phyloP scores from a whole-genome alignment of 306 rosid genomes.

The Gastrolobium bilobum region DNA sequence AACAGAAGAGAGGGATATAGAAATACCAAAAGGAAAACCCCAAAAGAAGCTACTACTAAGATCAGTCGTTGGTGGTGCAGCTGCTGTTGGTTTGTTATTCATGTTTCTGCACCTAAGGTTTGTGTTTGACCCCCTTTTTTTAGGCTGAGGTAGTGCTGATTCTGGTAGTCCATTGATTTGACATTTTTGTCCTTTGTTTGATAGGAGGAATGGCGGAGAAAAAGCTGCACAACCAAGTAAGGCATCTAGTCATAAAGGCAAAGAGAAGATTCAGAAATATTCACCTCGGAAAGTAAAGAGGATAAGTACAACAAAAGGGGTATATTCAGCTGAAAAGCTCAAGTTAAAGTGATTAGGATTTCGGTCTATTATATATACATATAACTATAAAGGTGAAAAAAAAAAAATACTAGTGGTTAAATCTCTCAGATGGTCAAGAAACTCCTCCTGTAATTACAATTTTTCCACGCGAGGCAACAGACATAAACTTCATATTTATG shows the following conservation, averaged over 20 bases:
- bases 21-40: conserved; percentile 45
- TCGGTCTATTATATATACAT: conserved; percentile 4
- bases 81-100: conserved; percentile 61
- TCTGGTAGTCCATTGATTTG: conserved; percentile 34
- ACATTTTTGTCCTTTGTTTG: not conserved
- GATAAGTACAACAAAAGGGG: conserved; percentile 42
- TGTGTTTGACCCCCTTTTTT: conserved; percentile 38
- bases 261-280: conserved; percentile 47
- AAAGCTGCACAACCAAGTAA: conserved; percentile 48
- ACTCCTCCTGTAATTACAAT: not conserved
- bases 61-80: conserved; percentile 61
- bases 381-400: not conserved
- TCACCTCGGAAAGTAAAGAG: conserved; percentile 36
- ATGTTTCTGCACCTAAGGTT: conserved; percentile 59
- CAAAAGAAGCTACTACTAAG: conserved; percentile 51
- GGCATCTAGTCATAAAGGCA: conserved; percentile 39
- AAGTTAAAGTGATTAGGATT: conserved; percentile 46
- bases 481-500: not conserved
- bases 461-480: not conserved
- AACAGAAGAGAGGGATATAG: conserved; percentile 17
- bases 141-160: conserved; percentile 32
- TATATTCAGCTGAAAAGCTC: conserved; percentile 61
- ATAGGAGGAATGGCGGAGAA: conserved; percentile 50
- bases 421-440: not conserved
- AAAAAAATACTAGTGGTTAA: not conserved